Evolutionary conservation across 2,329 filamentous ascomycete species (phyloP).

Genomic region (Thelonectria rubi): DNA sequence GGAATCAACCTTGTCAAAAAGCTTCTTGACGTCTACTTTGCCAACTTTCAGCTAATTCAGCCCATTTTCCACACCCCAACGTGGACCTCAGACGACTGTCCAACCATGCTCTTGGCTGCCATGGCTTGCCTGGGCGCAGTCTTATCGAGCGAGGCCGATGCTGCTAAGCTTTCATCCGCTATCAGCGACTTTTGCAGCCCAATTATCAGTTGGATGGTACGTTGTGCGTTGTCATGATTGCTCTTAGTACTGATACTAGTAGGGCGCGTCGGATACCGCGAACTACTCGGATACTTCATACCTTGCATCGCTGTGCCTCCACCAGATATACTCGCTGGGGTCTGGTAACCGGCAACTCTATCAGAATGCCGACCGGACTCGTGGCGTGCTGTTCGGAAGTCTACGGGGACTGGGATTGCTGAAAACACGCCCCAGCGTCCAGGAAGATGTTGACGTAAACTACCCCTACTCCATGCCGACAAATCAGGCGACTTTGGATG

Average conservation of each 20-base stretch:
- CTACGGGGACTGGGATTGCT: constrained; percentile 43
- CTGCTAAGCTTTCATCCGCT: constrained; percentile 30
- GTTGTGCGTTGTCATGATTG: not conserved
- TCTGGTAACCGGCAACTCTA: constrained; percentile 45
- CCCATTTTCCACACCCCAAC: constrained; percentile 45
- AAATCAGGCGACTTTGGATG: constrained; percentile 4
- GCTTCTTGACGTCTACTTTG: constrained; percentile 40
- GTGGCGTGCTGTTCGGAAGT: constrained; percentile 42
- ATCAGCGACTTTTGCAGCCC: constrained; percentile 41
- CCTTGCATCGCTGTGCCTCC: constrained; percentile 43
- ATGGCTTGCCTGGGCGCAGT: constrained; percentile 45
- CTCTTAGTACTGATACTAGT: not conserved
- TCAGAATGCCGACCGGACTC: constrained; percentile 42
- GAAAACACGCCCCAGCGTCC: constrained; percentile 26
- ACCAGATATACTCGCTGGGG: constrained; percentile 46
- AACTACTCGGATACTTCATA: constrained; percentile 42
- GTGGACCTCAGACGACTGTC: constrained; percentile 36
- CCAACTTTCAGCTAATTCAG: constrained; percentile 42
- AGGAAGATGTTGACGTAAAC: constrained; percentile 13
- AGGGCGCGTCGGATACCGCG: constrained; percentile 38
- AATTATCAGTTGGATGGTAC: constrained; percentile 44
- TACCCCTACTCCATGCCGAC: not conserved
- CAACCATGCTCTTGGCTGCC: constrained; percentile 40
- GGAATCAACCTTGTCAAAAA: constrained; percentile 36
- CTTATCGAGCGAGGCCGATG: constrained; percentile 28